A percentile compares a stretch with the other conserved stretches of the same genome.
Evolutionary conservation across 352 stramenopile species (phyloP).

Genomic region (Blastocystis sp.): DNA sequence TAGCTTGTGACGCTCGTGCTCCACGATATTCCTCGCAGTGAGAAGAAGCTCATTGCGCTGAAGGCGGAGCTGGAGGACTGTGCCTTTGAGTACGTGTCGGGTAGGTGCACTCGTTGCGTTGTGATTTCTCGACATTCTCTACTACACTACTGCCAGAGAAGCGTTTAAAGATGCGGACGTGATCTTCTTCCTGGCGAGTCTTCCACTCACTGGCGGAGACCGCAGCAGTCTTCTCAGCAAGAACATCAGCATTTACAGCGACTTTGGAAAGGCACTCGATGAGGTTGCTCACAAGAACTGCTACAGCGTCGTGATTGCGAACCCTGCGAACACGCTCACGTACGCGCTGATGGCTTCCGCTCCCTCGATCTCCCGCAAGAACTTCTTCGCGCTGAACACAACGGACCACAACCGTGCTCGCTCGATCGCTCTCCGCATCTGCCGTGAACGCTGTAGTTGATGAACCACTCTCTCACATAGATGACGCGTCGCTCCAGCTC

Average conservation of each 20-base stretch:
- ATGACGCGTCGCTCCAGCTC: conserved; percentile 58
- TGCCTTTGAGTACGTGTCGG: conserved; percentile 61
- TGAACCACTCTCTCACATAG: not conserved
- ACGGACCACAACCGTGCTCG: conserved; percentile 74
- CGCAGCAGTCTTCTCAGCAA: conserved; percentile 79
- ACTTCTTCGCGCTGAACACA: conserved; percentile 77
- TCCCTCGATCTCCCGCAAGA: conserved; percentile 73
- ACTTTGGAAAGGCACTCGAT: conserved; percentile 72
- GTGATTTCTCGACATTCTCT: conserved; percentile 62
- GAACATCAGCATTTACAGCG: conserved; percentile 80
- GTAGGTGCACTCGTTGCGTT: not conserved
- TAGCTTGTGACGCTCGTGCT: conserved; percentile 67
- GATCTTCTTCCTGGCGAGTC: conserved; percentile 75
- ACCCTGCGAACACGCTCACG: conserved; percentile 81
- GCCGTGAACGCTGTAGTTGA: not conserved
- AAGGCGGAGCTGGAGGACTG: conserved; percentile 82
- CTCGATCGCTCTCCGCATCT: conserved; percentile 59
- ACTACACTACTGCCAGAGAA: conserved; percentile 66
- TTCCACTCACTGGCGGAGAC: conserved; percentile 77
- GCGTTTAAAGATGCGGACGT: conserved; percentile 75
- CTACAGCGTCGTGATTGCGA: conserved; percentile 80
- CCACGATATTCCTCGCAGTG: conserved; percentile 70
- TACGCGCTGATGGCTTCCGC: conserved; percentile 75
- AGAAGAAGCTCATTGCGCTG: conserved; percentile 72
- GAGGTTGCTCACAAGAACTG: conserved; percentile 69